Evolutionary conservation across 371 early-diverging fungal genomes (phyloP), one percentile per base, ranked within the genome.

Genomic region (Mucor velutinosus): DNA sequence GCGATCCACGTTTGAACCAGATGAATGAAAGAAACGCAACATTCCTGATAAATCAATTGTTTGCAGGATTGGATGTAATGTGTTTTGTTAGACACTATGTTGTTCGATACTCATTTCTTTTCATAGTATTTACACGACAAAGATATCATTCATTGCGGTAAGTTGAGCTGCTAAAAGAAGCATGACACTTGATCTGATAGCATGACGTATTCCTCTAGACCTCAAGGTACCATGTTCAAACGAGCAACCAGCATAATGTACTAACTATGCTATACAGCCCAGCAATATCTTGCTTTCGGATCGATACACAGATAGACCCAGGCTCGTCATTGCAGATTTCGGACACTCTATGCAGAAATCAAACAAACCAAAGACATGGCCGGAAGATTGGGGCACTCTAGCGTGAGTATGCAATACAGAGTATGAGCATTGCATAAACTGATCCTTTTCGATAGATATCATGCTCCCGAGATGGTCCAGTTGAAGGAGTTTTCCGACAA

Each of bases 121-220:
- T 37, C 11, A 17, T 33, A 67, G 53, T 65, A 70, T 51, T 19
- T 70, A 21, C 70, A 70, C 51, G 14, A 60, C n/a, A 70, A 49
- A 15, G 65, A 53, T 10, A 70, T 70, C 39, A 65, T 70, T n/a
- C 70, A 70, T 62, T 59, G 60, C 21, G 70, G 70, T 70, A 65
- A 61, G 56, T 19, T 56, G 17, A 15, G 12, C 25, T 39, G 29
- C 41, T 43, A 7, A 27, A 4, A 53, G 19, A 53, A 10, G 2
- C 19, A 21, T 6, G 17, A 29, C 15, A n/a, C 3, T 30, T 45
- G 30, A 29, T 0, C 33, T 30, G 12, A 37, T 35, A 7, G 2
- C 10, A 35, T 35, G 8, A 4, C 37, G 1, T 39, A 33, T 29
- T 64, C 35, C n/a, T 33, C 0, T 33, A 67, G 68, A 67, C 49